A percentile compares a stretch with the other conserved stretches of the same genome.
Conservation (phyloP, 805 yeast genomes). For the Kluyveromyces dobzhanskii region DNA sequence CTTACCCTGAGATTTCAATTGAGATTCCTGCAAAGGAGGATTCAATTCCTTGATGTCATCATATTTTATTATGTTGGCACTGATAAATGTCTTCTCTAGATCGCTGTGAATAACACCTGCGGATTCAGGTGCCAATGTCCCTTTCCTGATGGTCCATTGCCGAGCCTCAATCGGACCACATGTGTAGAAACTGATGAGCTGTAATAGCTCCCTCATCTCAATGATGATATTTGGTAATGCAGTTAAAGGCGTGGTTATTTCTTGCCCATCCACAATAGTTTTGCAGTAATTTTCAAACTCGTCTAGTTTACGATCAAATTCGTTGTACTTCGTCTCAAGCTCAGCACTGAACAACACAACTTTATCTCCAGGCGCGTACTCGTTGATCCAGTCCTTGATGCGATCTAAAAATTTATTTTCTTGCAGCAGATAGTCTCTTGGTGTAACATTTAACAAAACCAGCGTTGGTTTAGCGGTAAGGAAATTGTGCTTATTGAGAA, state of each 20-base stretch:
- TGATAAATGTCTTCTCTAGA: constrained; percentile 68
- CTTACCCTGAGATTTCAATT: constrained; percentile 21
- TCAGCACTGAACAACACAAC: constrained; percentile 62
- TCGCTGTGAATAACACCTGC: constrained; percentile 89
- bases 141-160: constrained; percentile 80
- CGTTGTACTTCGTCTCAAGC: constrained; percentile 33
- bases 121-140: constrained; percentile 77
- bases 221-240: constrained; percentile 56
- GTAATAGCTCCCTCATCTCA: constrained; percentile 58
- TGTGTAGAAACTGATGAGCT: constrained; percentile 76
- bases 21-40: constrained; percentile 21
- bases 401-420: constrained; percentile 41
- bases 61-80: constrained; percentile 66
- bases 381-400: constrained; percentile 58
- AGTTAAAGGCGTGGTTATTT: constrained; percentile 33
- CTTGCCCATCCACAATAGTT: constrained; percentile 32
- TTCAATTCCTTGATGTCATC: constrained; percentile 38
- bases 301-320: constrained; percentile 24
- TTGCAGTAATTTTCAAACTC: constrained; percentile 12
- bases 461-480: constrained; percentile 87
- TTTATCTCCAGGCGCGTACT: constrained; percentile 57
- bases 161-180: constrained; percentile 80
- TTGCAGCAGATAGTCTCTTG: constrained; percentile 52
- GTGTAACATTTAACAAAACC: constrained; percentile 64
- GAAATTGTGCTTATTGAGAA: constrained; percentile 62